These are phyloP conservation scores for Saussurea involucrata DNA, from an alignment of 129 eudicot genomes.

Conservation along the genomic window DNA sequence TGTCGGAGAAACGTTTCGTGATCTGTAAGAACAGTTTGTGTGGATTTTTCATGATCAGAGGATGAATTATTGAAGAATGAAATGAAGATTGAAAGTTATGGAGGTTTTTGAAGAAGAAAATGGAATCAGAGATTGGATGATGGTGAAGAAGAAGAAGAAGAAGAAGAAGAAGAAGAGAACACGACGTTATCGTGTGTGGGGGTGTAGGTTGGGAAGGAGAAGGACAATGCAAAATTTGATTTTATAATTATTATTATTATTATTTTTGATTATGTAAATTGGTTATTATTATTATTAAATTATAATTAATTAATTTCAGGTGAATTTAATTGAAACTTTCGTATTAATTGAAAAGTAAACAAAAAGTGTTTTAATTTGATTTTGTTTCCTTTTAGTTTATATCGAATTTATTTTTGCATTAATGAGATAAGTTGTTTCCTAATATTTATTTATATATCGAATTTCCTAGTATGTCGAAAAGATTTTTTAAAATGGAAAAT, in stretches of 20 bases:
- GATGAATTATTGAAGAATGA: neutral
- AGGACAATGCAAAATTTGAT: slow-evolving; percentile 10
- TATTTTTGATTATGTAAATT: neutral
- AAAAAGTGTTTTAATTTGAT: neutral
- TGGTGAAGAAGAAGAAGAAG: neutral
- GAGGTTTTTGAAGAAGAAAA: neutral
- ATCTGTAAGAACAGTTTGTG: slow-evolving; percentile 31
- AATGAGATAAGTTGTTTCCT: neutral
- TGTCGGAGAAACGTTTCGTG: slow-evolving; percentile 41
- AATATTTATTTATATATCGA: neutral
- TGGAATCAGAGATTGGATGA: neutral
- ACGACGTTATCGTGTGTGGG: slow-evolving; percentile 28
- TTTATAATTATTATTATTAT: neutral
- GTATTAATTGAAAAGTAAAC: neutral
- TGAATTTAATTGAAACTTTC: neutral
- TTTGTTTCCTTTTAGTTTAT: neutral
- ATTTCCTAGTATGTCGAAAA: too few species aligned
- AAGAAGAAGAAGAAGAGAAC: too few species aligned
- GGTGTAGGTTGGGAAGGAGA: slow-evolving; percentile 20
- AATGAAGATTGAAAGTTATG: neutral
- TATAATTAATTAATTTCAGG: neutral
- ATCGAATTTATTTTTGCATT: neutral
- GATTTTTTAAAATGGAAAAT: too few species aligned
- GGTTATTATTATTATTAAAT: too few species aligned
- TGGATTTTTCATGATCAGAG: slow-evolving; percentile 29